These are phyloP conservation scores for Penicillium roqueforti DNA, from an alignment of 495 filamentous ascomycete species.

Conservation along the genomic window DNA sequence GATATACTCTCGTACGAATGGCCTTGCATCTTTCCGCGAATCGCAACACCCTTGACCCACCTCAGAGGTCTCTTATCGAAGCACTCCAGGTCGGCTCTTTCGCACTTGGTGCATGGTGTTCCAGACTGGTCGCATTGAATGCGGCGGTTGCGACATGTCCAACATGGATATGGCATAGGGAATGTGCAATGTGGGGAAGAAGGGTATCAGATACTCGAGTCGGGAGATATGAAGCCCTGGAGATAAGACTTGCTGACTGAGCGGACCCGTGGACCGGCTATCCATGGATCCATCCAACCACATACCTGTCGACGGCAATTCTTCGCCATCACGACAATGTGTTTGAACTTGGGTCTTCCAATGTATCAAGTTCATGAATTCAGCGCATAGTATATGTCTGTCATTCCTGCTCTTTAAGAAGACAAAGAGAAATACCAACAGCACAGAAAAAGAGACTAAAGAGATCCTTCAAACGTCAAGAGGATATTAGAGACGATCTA, in stretches of 20 bases:
- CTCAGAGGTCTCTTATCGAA: constrained; percentile 49
- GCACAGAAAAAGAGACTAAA: not conserved
- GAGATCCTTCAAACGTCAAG: not conserved
- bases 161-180: constrained; percentile 30
- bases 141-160: constrained; percentile 51
- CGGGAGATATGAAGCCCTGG: too few relatives aligned
- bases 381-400: not conserved
- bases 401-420: not conserved
- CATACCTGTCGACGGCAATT: not conserved
- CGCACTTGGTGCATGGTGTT: constrained; percentile 32
- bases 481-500: not conserved
- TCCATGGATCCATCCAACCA: too few relatives aligned
- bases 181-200: not conserved
- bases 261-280: not conserved
- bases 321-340: too few relatives aligned
- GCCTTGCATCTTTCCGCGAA: constrained; percentile 39
- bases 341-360: too few relatives aligned
- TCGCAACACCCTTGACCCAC: constrained; percentile 41
- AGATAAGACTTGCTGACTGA: constrained; percentile 6
- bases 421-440: not conserved
- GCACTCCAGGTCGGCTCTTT: constrained; percentile 48
- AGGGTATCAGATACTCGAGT: not conserved
- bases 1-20: constrained; percentile 11
- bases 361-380: not conserved
- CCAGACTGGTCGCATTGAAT: constrained; percentile 49